Evolutionary conservation across 2,329 filamentous ascomycete genomes (phyloP), one percentile per base, ranked within the genome.

Genomic region (Hypomyces perniciosus): DNA sequence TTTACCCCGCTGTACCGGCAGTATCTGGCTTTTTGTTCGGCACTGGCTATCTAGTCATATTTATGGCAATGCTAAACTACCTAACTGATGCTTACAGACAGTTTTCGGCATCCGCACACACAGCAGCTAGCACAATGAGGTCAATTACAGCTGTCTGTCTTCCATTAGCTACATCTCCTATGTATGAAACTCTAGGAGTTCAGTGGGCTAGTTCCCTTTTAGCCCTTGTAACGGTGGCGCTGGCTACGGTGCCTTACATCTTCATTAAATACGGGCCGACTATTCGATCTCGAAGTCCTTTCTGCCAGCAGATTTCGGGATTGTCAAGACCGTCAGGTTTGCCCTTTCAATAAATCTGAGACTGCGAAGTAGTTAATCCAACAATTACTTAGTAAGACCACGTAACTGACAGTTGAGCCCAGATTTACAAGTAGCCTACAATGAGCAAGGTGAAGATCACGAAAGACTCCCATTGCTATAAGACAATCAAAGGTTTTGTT

Each of bases 61-160:
- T 51, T 28, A 48, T 54, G 37, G 37, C 51, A 12, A 45, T 56
- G 10, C 38, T 43, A 34, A 56, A 56, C 33, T 54, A 56, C 40
- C 43, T 54, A 3, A 54, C 48, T n/a, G 54, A 56, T 26, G 44
- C 51, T 12, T 56, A 56, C 28, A 48, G 35, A 20, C 38, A 44
- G 10, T 56, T 48, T 43, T 44, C 48, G 6, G 59, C 58, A 8
- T 58, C 56, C 33, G 58, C 58, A 31, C 53, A 59, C 50, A 58
- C 57, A 6, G 58, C 59, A 5, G 48, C 52, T 12, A 56, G 56
- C 38, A 55, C 52, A 3, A 54, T 51, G 27, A 57, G 56, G 9
- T 54, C 52, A 5, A 33, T 60, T 8, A 39, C 57, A 4, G 59
- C 58, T 6, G 52, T 58, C 8, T n/a, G 44, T 6, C 33, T 55